These are phyloP conservation scores for Anisodus acutangulus DNA, from an alignment of 257 asterid genomes.

Conservation along the genomic window DNA sequence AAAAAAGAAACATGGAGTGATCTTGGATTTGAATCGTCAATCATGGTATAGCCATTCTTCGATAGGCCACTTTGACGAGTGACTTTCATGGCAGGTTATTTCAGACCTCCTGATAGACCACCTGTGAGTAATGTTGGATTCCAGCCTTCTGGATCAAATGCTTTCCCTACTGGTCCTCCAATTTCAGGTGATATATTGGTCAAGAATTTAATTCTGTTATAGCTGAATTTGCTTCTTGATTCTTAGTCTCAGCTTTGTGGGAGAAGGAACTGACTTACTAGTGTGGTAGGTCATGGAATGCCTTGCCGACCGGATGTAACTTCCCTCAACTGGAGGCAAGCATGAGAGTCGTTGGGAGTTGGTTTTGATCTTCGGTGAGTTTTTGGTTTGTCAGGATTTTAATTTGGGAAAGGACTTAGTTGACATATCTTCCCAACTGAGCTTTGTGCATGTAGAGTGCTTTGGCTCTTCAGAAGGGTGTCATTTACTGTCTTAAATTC, in stretches of 20 bases:
- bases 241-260: conserved; percentile 26
- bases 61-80: conserved; percentile 17
- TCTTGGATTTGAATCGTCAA: background rate
- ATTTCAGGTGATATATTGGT: conserved; percentile 39
- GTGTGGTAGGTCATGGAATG: conserved; percentile 48
- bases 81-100: conserved; percentile 47
- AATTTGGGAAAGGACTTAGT: background rate
- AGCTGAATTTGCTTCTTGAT: background rate
- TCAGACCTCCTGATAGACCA: conserved; percentile 47
- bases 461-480: conserved; percentile 15
- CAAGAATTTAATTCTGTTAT: background rate
- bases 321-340: conserved; percentile 53
- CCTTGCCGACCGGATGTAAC: conserved; percentile 52
- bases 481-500: conserved; percentile 5
- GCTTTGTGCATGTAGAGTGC: conserved; percentile 25
- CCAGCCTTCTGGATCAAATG: conserved; percentile 40
- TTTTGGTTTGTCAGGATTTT: conserved; percentile 6
- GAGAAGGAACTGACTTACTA: conserved; percentile 21
- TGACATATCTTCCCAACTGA: background rate
- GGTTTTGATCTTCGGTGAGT: conserved; percentile 34
- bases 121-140: conserved; percentile 43
- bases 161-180: conserved; percentile 44
- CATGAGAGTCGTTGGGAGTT: conserved; percentile 31
- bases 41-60: conserved; percentile 17
- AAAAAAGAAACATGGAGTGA: background rate